A percentile compares a stretch with the other conserved stretches of the same genome.
These are phyloP conservation scores for Agaricus sinodeliciosus DNA, from an alignment of 768 basidiomycete species.

Conservation along the genomic window DNA sequence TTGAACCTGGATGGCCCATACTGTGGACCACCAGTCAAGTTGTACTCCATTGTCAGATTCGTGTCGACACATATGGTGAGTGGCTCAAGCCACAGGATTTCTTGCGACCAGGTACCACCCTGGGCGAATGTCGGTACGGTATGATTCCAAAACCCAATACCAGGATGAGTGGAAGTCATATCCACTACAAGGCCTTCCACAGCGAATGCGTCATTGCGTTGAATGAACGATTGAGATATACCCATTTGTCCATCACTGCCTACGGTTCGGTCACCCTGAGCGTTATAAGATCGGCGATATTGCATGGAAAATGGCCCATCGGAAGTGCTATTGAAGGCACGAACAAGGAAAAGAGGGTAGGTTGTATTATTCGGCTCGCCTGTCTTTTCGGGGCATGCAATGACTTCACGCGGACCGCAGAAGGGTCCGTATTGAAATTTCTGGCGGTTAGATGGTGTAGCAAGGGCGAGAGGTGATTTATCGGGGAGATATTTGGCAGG, in stretches of 20 bases:
- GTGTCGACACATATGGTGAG: slow-evolving; percentile 15
- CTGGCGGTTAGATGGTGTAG: slow-evolving; percentile 13
- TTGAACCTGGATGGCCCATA: slow-evolving; percentile 2
- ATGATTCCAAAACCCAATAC: not conserved
- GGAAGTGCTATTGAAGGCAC: slow-evolving; percentile 13
- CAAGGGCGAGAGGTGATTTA: slow-evolving; percentile 15
- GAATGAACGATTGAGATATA: slow-evolving; percentile 14
- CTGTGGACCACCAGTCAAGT: not conserved
- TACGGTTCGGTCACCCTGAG: slow-evolving; percentile 4
- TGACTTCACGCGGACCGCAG: slow-evolving; percentile 10
- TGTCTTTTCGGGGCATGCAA: slow-evolving; percentile 14
- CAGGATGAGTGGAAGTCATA: slow-evolving; percentile 11
- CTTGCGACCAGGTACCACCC: slow-evolving; percentile 16
- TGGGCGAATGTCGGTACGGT: not conserved
- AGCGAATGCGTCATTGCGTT: slow-evolving; percentile 15
- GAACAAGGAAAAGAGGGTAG: slow-evolving; percentile 10
- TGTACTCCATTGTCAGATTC: slow-evolving; percentile 18
- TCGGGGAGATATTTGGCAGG: slow-evolving; percentile 13
- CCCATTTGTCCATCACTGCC: not conserved
- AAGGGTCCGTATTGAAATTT: slow-evolving; percentile 13
- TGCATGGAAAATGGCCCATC: slow-evolving; percentile 16
- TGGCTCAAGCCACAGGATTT: slow-evolving; percentile 18
- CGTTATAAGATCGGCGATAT: slow-evolving; percentile 14
- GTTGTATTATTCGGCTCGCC: slow-evolving; percentile 8
- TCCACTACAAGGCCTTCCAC: slow-evolving; percentile 15